Percentiles rank a stretch among this genome's conserved stretches.
Conservation (phyloP, 2,329 filamentous ascomycete species). For the Colletotrichum tanaceti region DNA sequence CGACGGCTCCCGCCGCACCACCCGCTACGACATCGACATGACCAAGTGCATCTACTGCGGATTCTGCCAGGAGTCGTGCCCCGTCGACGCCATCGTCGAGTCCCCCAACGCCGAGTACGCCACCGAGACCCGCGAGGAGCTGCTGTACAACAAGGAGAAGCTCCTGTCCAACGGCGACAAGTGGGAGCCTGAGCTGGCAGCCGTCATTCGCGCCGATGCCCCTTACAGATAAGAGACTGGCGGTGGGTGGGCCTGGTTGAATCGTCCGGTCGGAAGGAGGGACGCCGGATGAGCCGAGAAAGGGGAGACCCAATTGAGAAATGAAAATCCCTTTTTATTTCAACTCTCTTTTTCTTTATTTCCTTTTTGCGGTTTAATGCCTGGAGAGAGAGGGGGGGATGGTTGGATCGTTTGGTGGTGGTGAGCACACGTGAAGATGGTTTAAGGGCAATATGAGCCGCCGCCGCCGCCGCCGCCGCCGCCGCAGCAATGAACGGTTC, state of each 20-base stretch:
- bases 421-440: background rate
- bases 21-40: constrained; percentile 99
- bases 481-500: constrained; percentile 1
- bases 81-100: constrained; percentile 88
- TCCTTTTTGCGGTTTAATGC: constrained; percentile 28
- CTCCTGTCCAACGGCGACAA: constrained; percentile 89
- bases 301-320: background rate
- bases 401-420: background rate
- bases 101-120: constrained; percentile 72
- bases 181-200: constrained; percentile 98
- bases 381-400: background rate
- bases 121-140: constrained; percentile 83
- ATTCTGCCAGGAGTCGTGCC: constrained; percentile 98
- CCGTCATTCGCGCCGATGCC: constrained; percentile 90
- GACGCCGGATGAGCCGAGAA: background rate
- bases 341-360: background rate
- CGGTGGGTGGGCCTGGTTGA: constrained; percentile 7
- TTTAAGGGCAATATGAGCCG: constrained; percentile 17
- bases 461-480: background rate
- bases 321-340: background rate
- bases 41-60: constrained; percentile 99
- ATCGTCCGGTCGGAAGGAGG: background rate
- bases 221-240: constrained; percentile 77
- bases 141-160: constrained; percentile 98
- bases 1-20: constrained; percentile 94